Percentiles rank a stretch among this genome's conserved stretches.
These are phyloP conservation scores for Amanita inopinata DNA, from an alignment of 768 basidiomycete genomes.

Conservation along the genomic window DNA sequence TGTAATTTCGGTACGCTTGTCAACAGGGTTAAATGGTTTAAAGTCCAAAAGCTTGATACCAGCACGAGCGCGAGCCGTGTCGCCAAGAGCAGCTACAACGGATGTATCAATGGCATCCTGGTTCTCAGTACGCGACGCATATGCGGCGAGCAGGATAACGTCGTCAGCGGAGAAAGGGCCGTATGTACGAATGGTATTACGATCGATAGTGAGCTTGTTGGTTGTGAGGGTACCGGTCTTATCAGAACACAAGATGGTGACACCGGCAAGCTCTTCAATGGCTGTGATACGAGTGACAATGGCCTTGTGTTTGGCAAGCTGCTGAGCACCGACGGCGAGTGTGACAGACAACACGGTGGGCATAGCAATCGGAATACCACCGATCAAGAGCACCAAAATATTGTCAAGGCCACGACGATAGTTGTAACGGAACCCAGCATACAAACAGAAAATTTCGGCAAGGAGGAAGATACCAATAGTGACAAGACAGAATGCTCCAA, in stretches of 20 bases:
- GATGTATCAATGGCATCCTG: conserved; percentile 94
- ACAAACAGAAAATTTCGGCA: conserved; percentile 89
- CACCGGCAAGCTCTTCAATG: conserved; percentile 96
- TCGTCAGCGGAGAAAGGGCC: conserved; percentile 82
- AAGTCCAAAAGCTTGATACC: conserved; percentile 97
- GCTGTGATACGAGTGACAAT: conserved; percentile 99
- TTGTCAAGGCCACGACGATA: conserved; percentile 96
- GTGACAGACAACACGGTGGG: conserved; percentile 97
- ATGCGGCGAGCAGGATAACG: conserved; percentile 88
- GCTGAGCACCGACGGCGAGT: conserved; percentile 96
- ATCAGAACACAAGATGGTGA: conserved; percentile 97
- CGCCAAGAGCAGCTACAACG: conserved; percentile 73
- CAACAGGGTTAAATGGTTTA: conserved; percentile 99
- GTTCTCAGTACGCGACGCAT: conserved; percentile 97
- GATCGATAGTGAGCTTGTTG: conserved; percentile 99
- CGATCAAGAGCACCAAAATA: conserved; percentile 97
- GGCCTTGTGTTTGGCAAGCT: conserved; percentile 98
- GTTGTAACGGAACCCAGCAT: conserved; percentile 80
- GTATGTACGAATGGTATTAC: conserved; percentile 84
- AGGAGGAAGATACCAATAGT: conserved; percentile 94
- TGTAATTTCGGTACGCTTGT: conserved; percentile 98
- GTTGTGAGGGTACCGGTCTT: conserved; percentile 98
- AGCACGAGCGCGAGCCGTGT: conserved; percentile 64
- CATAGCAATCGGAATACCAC: conserved; percentile 99
- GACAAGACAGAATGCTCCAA: conserved; percentile 95